These are phyloP conservation scores for Parascedosporium putredinis DNA, from an alignment of 2,329 filamentous ascomycete species.

Conservation along the genomic window DNA sequence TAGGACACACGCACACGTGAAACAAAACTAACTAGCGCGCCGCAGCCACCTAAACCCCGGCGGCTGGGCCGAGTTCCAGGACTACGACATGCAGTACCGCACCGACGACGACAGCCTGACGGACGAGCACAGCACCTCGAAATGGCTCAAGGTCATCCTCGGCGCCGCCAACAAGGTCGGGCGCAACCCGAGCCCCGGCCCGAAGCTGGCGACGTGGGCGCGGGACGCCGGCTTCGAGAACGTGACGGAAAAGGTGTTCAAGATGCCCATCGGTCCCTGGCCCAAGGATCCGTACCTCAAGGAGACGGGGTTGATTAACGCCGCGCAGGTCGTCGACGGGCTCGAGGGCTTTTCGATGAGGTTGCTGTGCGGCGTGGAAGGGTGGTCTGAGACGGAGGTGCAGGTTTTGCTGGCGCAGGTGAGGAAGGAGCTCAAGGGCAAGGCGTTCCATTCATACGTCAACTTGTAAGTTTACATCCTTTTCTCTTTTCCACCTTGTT, in stretches of 20 bases:
- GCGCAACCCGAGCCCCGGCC: constrained; percentile 19
- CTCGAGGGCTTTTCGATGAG: constrained; percentile 18
- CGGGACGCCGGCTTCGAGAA: constrained; percentile 39
- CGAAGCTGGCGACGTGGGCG: constrained; percentile 16
- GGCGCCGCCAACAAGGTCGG: constrained; percentile 15
- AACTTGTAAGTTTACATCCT: constrained; percentile 13
- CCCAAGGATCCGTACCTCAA: constrained; percentile 29
- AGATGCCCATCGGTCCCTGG: constrained; percentile 45
- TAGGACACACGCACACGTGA: constrained; percentile 13
- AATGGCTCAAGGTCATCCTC: constrained; percentile 15
- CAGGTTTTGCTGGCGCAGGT: constrained; percentile 18
- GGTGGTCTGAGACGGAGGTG: constrained; percentile 18
- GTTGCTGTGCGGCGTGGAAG: constrained; percentile 16
- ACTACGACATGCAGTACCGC: constrained; percentile 27
- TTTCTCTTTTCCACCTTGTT: not conserved
- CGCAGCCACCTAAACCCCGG: constrained; percentile 42
- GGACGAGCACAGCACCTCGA: constrained; percentile 13
- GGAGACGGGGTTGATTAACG: constrained; percentile 19
- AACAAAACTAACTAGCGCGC: constrained; percentile 12
- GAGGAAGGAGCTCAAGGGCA: constrained; percentile 19
- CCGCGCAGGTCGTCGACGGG: constrained; percentile 14
- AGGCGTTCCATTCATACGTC: constrained; percentile 16
- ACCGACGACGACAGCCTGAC: constrained; percentile 19
- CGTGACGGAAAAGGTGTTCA: constrained; percentile 36
- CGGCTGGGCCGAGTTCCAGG: constrained; percentile 45